Base-by-base conservation (phyloP, 768 basidiomycete genomes). In the Suillus alpinus region DNA sequence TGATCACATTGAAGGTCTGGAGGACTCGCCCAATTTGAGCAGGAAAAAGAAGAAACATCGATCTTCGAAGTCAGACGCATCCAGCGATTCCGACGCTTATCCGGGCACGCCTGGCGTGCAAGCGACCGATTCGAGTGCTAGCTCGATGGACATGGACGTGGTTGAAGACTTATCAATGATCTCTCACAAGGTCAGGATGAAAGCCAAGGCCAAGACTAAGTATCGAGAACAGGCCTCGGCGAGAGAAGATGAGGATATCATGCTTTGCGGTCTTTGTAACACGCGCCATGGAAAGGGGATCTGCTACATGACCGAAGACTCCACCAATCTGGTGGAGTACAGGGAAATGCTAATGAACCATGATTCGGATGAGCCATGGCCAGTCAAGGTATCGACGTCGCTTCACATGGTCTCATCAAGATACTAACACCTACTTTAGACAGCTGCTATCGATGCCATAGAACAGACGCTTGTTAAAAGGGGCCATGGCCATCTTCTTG, bases 291-390 rank as follows among this genome's bases (percentile, higher is more conserved):
- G 76, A 16, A 72, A 73, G 51, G 79, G 80, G 32, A 64, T 66
- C 10, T 93, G 91, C 67, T 68, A 68, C 26, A 90, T 93, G 91
- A 84, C 83, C 7, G 80, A 86, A 26, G 78, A 75, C 55, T 84
- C 88, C 18, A 80, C 84, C 59, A 84, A 91, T 68, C 77, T 93
- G 23, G 81, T 83, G 13, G 85, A 89, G 65, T 92, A 85, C 67
- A 83, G 91, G 47, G 78, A 81, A 50, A 86, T 91, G 75, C 72
- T 92, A 40, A 72, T 92, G 62, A 71, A 82, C 32, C 79, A 88
- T 62, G 77, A 81, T n/a, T 80, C 82, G 16, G 85, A 86, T 65
- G 91, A 93, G 64, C 77, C 88, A 47, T 79, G 82, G 67, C 85
- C 88, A 69, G 78, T 81, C 40, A 77, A 89, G 66, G 91, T 90